These are phyloP conservation scores for Aaosphaeria arxii DNA, from an alignment of 2,329 filamentous ascomycete species.

Conservation along the genomic window DNA sequence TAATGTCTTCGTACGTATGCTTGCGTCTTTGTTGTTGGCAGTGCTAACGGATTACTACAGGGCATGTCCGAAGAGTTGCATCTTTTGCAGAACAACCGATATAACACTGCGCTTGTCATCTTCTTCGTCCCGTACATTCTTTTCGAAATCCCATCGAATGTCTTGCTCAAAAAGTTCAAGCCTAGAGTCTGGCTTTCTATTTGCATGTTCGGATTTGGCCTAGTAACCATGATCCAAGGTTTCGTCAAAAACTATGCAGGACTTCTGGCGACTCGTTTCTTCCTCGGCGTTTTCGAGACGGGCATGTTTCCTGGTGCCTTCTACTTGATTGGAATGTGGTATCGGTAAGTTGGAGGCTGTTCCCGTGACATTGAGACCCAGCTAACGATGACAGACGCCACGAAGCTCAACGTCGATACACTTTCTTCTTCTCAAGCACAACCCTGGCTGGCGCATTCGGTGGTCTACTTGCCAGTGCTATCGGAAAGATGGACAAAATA, in stretches of 20 bases:
- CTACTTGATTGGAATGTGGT: constrained; percentile 65
- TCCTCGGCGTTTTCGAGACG: constrained; percentile 63
- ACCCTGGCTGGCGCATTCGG: constrained; percentile 81
- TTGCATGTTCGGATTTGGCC: constrained; percentile 83
- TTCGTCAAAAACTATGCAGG: constrained; percentile 75
- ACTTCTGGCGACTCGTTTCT: constrained; percentile 74
- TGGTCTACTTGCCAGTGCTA: constrained; percentile 78
- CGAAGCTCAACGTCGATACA: constrained; percentile 89
- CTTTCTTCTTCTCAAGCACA: constrained; percentile 87
- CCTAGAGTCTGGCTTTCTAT: constrained; percentile 60
- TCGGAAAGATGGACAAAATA: constrained; percentile 77
- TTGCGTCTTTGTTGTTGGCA: no score
- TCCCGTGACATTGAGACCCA: not conserved
- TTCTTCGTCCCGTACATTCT: constrained; percentile 51
- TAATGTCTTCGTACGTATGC: constrained; percentile 41
- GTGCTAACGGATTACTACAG: no score
- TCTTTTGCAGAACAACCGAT: constrained; percentile 42
- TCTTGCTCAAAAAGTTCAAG: constrained; percentile 51
- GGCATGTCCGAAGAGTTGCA: constrained; percentile 45
- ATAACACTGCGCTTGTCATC: constrained; percentile 52
- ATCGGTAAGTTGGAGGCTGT: not conserved
- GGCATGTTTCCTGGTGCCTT: constrained; percentile 64
- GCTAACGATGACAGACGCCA: constrained; percentile 50
- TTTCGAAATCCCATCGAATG: constrained; percentile 53
- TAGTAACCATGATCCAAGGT: constrained; percentile 73